Base-by-base conservation (phyloP, 805 yeast genomes). In the Brettanomyces naardenensis region DNA sequence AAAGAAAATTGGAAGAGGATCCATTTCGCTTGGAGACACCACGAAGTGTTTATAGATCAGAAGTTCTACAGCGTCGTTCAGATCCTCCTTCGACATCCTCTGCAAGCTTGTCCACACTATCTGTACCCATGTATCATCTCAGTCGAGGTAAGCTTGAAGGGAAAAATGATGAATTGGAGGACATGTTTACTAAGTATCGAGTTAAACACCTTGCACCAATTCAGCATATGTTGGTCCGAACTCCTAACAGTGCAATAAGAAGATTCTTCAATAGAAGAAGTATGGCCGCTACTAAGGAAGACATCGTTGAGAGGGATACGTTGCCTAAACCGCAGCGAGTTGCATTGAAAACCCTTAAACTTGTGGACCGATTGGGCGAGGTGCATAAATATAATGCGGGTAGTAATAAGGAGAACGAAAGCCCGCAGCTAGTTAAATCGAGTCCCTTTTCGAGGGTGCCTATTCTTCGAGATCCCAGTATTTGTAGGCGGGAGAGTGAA, bases 191-290 rank as follows among this genome's bases (percentile, higher is more conserved):
- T 19, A 25, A 23, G 11, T 33, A 33, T 18, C 26, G 33, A 20
- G 28, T 35, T 18, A 35, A 31, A 34, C n/a, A 20, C 3, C 44
- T 51, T 33, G 52, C 53, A 4, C 54, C 56, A 5, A 32, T 51
- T n/a, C 44, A 43, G 17, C 26, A 47, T 1, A 46, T 40, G n/a
- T 40, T 44, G 44, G 36, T 49, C 19, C 28, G 19, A 18, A 42
- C 52, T 2, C 56, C 56, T 3, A 31, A 43, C 14, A 38, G 43
- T 15, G 40, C 44, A n/a, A 28, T 49, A 26, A 38, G 33, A 30
- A 37, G 40, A 5, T 36, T 42, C 40, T 39, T 50, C 35, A 47
- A 47, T 35, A 36, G 54, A 15, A 46, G 42, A 35, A 49, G 55
- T 36, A 36, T 37, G 6, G 39, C 40, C 15, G 36, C 36, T 9